Base-by-base conservation (phyloP, 2,329 filamentous ascomycete species). In the Fusarium cicatricum region DNA sequence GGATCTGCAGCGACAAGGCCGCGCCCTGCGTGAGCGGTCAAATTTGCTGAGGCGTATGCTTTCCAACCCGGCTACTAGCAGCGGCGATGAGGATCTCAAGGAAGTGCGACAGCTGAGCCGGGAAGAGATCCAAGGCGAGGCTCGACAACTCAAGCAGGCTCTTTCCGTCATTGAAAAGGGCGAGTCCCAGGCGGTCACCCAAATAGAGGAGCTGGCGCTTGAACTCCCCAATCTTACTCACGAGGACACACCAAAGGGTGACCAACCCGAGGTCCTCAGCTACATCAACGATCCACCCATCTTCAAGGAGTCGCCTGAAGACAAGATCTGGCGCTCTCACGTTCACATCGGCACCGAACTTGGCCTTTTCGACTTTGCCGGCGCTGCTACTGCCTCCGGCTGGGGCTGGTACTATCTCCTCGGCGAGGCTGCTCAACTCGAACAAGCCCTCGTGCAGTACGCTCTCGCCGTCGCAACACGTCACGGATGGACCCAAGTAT, bases 371-470 rank as follows among this genome's bases (percentile, higher is more conserved):
- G 94, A 99, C 77, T 97, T 99, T 70, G 81, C 89, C 5, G 88
- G 84, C 55, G 92, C 92, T 5, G 89, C 89, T 2, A 87, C 85
- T n/a, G 88, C 91, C 2, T 91, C 89, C 4, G 95, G 95, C 32
- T 99, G 94, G 94, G 95, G 95, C 2, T 99, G 92, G 91, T 99
- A 99, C 78, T 98, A 92, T 75, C 85, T 99, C 11, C 81, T 91
- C n/a, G 91, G 94, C 71, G 93, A 96, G 70, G 95, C 88, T 9
- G 93, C 93, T 0, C 85, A 95, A 73, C 84, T 99, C n/a, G 95
- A 99, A 76, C 94, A 98, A 72, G 95, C 95, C 0, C 83, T 99
- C 3, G 79, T 98, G 11, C 89, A 94, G 72, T 97, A 96, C 73
- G 89, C 95, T 0, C 82, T 98, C 3, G 81, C 83, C 10, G 85